A percentile compares a stretch with the other conserved stretches of the same genome.
phyloP scores from a whole-genome alignment of 345 rosid species.

The Mangifera indica region DNA sequence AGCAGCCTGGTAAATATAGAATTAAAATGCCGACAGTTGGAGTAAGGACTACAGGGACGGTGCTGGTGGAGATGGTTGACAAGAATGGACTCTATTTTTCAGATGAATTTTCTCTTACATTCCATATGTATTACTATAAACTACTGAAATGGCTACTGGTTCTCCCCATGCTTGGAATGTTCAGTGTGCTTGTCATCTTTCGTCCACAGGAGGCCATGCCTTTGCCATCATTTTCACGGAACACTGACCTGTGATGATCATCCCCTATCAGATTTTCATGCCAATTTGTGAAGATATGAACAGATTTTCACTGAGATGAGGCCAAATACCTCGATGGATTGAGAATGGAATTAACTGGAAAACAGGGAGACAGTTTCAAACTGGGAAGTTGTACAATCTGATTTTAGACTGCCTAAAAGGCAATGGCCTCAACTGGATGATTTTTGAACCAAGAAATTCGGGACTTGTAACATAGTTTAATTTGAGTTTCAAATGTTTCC shows the following conservation, averaged over 20 bases:
- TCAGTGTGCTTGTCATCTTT: conserved; percentile 78
- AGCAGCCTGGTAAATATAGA: conserved; percentile 70
- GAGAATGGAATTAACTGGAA: background rate
- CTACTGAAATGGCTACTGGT: conserved; percentile 97
- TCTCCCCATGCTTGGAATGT: conserved; percentile 97
- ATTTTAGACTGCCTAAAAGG: conserved; percentile 1
- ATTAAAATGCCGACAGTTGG: conserved; percentile 87
- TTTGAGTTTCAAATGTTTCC: conserved; percentile 12
- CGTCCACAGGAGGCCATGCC: conserved; percentile 92
- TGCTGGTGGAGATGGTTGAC: conserved; percentile 95
- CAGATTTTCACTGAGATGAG: background rate
- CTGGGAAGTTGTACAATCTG: no score
- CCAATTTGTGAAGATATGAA: conserved; percentile 6
- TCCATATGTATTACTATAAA: conserved; percentile 96
- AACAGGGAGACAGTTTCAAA: no score
- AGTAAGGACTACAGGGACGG: conserved; percentile 91
- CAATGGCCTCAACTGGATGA: conserved; percentile 1
- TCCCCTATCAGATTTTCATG: background rate
- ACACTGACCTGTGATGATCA: conserved; percentile 60
- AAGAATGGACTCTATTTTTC: conserved; percentile 88
- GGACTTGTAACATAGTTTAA: conserved; percentile 37
- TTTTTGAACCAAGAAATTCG: conserved; percentile 20
- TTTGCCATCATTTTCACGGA: conserved; percentile 87
- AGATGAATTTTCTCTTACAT: conserved; percentile 92
- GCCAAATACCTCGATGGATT: conserved; percentile 1